Base-by-base conservation (phyloP, 129 eudicot genomes). In the Artemisia tridentata region DNA sequence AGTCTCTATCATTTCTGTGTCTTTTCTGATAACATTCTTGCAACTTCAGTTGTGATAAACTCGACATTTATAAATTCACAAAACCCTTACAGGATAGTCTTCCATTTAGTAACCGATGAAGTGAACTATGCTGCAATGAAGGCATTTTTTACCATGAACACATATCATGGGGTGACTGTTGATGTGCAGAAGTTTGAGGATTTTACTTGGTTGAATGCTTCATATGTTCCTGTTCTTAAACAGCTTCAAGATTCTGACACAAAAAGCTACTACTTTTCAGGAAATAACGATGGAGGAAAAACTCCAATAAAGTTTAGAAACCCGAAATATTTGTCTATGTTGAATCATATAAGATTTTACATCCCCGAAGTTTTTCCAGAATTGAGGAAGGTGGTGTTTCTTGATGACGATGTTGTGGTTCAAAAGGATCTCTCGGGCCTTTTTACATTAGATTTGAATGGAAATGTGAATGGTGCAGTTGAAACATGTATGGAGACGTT, bases 401-500 rank as follows among this genome's bases (percentile, higher is more conserved):
- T 87, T 7, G 93, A 87, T 16, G 93, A 87, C 63, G 93, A 87
- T 80, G 80, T 87, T 15, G 83, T 87, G 43, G 89, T 87, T 51
- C 87, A 87, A 65, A 87, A 82, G 67, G 93, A 87, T 77, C 73
- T 84, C 21, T 72, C 93, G 0, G 80, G 80, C 53, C 68, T 84
- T 38, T 87, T 87, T 73, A 38, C 84, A 11, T 63, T 74, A 13
- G 92, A 86, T 67, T 69, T 86, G 58, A 81, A 84, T 0, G 85
- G 86, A 1, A 86, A 86, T 52, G 92, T 87, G 1, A 87, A 87
- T 57, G 93, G 93, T 3, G 93, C 93, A 0, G 93, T 87, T 0
- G 95, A 88, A 84, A 88, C 95, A 10, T 88, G 95, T 80, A 88
- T 82, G 90, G 90, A 88, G 80, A 88, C 88, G 23, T 88, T 88